Conservation (phyloP, 345 rosid species). For the Odontarrhena argentea region DNA sequence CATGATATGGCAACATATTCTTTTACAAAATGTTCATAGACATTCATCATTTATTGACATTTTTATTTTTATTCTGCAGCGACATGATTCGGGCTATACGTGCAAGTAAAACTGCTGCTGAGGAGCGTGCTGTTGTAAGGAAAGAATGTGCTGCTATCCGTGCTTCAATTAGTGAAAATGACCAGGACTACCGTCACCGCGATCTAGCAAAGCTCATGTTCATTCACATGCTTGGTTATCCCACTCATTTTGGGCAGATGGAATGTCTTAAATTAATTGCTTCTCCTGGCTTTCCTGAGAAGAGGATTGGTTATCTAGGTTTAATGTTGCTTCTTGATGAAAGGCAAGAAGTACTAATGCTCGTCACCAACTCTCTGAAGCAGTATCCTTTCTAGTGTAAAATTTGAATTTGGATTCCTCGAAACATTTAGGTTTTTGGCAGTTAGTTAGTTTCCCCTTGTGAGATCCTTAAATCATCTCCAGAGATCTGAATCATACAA, state of each 20-base stretch:
- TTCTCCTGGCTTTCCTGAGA: constrained; percentile 93
- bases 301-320: constrained; percentile 96
- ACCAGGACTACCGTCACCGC: constrained; percentile 82
- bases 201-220: constrained; percentile 98
- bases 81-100: constrained; percentile 98
- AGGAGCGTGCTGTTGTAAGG: constrained; percentile 93
- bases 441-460: constrained; percentile 5
- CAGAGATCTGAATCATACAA: constrained; percentile 92
- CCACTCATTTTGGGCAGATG: constrained; percentile 99
- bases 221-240: constrained; percentile 99
- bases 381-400: constrained; percentile 72
- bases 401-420: constrained; percentile 14
- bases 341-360: constrained; percentile 97
- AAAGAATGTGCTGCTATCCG: constrained; percentile 97
- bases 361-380: constrained; percentile 94
- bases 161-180: constrained; percentile 85
- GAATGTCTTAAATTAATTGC: constrained; percentile 94
- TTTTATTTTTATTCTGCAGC: constrained; percentile 45
- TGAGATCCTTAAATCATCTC: constrained; percentile 57
- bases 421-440: background rate
- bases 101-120: constrained; percentile 98
- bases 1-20: background rate
- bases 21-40: background rate
- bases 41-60: constrained; percentile 1
- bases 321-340: constrained; percentile 97